Base-by-base conservation (phyloP, 805 yeast species). In the Kockiozyma suomiensis region DNA sequence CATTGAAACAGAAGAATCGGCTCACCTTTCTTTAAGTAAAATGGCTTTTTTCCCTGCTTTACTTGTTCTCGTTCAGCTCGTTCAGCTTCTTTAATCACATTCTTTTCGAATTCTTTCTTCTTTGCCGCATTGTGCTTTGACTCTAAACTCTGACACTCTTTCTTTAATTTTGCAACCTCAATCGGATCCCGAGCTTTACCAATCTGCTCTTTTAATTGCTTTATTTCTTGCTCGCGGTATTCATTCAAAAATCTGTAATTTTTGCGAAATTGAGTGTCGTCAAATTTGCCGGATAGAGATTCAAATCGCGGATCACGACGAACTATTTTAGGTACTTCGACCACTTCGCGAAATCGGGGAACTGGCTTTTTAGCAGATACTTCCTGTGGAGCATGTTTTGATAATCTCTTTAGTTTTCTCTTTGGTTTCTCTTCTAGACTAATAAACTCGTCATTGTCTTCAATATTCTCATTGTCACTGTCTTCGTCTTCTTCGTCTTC, bases 321-420 rank as follows among this genome's bases (percentile, higher is more conserved):
- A 68, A 57, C 74, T 71, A 65, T 73, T 32, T 64, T 62, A 25
- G 72, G 73, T 4, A 75, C 77, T 21, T 57, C 67, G 1, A 78
- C 93, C 12, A 92, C 85, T 46, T 85, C 84, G 65, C 98, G 80
- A 38, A 90, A 78, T 64, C 79, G 78, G 0, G 90, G 77, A 0
- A 87, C 96, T 17, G 85, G 87, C 65, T 76, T 81, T 72, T 87
- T 90, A 0, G 96, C 77, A 5, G 94, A 87, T 26, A 82, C 70
- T 70, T 89, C 97, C 1, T 84, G 76, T 12, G 99, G 99, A 0
- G 96, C 97, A 76, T 93, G 97, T 71, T 92, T 93, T 64, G 74
- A 79, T 12, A 13, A 6, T 67, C 59, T 30, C 26, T 54, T 53
- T 19, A 15, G 54, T 25, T 48, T 25, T 33, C 37, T 33, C 19